Evolutionary conservation across 2,329 filamentous ascomycete species (phyloP).

Genomic region (Ophiocordyceps robertsii): DNA sequence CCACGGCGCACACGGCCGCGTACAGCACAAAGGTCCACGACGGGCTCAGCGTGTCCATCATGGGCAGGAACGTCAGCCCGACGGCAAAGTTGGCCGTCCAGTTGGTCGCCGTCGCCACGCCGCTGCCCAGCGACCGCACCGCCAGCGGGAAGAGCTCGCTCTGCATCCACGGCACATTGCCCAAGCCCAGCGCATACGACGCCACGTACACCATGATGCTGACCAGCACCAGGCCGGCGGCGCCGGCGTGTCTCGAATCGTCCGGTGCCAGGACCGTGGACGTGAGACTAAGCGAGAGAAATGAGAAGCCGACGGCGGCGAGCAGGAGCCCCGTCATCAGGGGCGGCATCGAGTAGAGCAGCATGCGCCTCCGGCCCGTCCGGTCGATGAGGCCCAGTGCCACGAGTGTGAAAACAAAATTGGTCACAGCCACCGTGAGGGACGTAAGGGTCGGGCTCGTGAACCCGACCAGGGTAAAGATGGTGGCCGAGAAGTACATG

Average conservation of each 20-base stretch:
- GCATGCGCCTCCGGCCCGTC: constrained; percentile 64
- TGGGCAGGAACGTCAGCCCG: constrained; percentile 73
- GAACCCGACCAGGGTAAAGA: constrained; percentile 68
- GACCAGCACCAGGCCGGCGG: constrained; percentile 48
- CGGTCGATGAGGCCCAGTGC: constrained; percentile 68
- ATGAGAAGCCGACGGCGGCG: constrained; percentile 60
- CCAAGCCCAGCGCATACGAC: constrained; percentile 73
- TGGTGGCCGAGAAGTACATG: constrained; percentile 84
- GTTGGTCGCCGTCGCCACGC: constrained; percentile 64
- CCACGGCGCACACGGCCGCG: constrained; percentile 51
- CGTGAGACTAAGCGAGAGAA: constrained; percentile 27
- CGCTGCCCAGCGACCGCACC: constrained; percentile 60
- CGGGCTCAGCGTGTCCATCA: constrained; percentile 67
- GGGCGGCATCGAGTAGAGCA: constrained; percentile 71
- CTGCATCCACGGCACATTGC: constrained; percentile 94
- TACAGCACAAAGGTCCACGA: constrained; percentile 74
- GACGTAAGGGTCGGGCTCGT: constrained; percentile 66
- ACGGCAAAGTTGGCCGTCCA: constrained; percentile 82
- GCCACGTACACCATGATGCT: constrained; percentile 77
- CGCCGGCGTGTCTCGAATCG: constrained; percentile 11
- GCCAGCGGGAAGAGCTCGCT: constrained; percentile 76
- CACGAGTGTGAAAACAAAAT: constrained; percentile 65
- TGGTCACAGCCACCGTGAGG: constrained; percentile 68
- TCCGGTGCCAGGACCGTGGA: constrained; percentile 6
- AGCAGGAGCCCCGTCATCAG: constrained; percentile 64